Base-by-base conservation (phyloP, 2,329 filamentous ascomycete genomes). In the Ophiostoma novo-ulmi region DNA sequence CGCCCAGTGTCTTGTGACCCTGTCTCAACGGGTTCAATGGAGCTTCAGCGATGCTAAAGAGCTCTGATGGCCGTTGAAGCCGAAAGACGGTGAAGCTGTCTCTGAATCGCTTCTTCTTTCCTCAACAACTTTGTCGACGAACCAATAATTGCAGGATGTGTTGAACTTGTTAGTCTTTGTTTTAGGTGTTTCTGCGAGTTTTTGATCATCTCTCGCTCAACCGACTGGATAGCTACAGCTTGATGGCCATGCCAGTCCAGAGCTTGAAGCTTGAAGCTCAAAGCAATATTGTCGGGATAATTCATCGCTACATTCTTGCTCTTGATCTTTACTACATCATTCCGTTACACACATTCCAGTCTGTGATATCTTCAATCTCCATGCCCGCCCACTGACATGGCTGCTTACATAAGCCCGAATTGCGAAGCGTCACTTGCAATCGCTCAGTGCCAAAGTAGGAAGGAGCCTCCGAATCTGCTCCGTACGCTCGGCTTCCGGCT, bases 401-500 rank as follows among this genome's bases (percentile, higher is more conserved):
- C 14, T 44, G 41, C 13, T 48, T 48, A 48, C 0, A 1, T 48
- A 48, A 48, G 20, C 44, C 44, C 17, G 4, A 48, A 7, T 48
- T 20, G 20, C 14, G 20, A 20, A 31, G 26, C 26, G 26, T 31
- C 1, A 31, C 26, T 31, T 31, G 14, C 5, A 44, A 44, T 44
- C 2, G n/a, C 22, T 26, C n/a, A 58, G 26, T 55, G n/a, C 11
- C 52, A 58, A 58, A 8, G 13, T 11, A 13, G 52, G 52, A 58
- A 58, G n/a, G 52, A 58, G 52, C 52, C 44, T 58, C 52, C 52
- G 52, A 58, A 22, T 58, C 52, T 58, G 10, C 52, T 31, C 52
- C 52, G 52, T 26, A 58, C 52, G 52, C 52, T 58, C 52, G 52
- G 52, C 52, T 26, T 58, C 22, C 52, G 52, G 52, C 52, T 58